Evolutionary conservation across 2,329 filamentous ascomycete species (phyloP).

Genomic region (Aspergillus puulaauensis): DNA sequence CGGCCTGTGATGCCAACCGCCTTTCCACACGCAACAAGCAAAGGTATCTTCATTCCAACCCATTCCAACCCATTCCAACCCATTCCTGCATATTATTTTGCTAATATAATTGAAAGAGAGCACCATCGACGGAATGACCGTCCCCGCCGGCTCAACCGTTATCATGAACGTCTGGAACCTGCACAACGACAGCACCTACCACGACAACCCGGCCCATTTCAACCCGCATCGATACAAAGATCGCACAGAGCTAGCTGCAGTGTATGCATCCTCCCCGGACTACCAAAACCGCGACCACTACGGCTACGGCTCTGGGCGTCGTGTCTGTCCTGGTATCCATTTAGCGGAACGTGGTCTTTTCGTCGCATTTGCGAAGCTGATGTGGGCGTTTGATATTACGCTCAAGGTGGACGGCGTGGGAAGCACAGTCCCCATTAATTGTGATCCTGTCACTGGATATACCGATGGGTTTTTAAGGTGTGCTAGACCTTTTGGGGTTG

Average conservation of each 20-base stretch:
- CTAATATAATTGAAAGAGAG: neutral
- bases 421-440: neutral
- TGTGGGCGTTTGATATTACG: conserved; percentile 31
- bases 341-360: conserved; percentile 33
- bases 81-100: too few species aligned
- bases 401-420: neutral
- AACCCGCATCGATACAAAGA: conserved; percentile 29
- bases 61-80: too few species aligned
- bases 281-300: conserved; percentile 38
- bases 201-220: conserved; percentile 35
- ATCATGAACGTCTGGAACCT: conserved; percentile 48
- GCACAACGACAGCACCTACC: conserved; percentile 46
- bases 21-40: conserved; percentile 24
- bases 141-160: conserved; percentile 49
- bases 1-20: conserved; percentile 36
- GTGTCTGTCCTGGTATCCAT: conserved; percentile 34
- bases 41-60: conserved; percentile 15
- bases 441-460: neutral
- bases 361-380: conserved; percentile 25
- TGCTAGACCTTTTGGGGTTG: neutral
- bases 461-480: conserved; percentile 1
- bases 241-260: conserved; percentile 28
- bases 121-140: conserved; percentile 43
- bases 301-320: conserved; percentile 25
- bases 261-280: conserved; percentile 29